Percentiles rank a stretch among this genome's conserved stretches.
Evolutionary conservation across 2,329 filamentous ascomycete species (phyloP).

Genomic region (Keithomyces neogunnii): DNA sequence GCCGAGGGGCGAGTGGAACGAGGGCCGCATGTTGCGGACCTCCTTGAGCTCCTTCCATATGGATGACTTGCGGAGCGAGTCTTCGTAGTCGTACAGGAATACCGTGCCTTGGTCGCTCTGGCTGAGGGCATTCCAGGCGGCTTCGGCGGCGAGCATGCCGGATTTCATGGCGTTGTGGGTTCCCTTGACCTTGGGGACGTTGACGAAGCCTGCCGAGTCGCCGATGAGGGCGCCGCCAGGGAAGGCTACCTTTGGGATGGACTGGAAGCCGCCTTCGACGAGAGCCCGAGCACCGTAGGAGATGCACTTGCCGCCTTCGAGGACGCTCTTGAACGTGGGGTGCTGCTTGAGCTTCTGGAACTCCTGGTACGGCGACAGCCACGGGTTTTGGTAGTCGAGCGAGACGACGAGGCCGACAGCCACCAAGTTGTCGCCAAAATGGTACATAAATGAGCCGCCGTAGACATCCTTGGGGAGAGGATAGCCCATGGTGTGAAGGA

Average conservation of each 20-base stretch:
- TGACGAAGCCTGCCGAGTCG: slow-evolving; percentile 93
- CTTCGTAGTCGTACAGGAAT: slow-evolving; percentile 93
- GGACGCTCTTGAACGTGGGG: slow-evolving; percentile 73
- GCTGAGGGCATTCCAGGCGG: slow-evolving; percentile 68
- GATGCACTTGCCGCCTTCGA: slow-evolving; percentile 97
- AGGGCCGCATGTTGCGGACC: slow-evolving; percentile 95
- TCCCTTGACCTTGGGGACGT: slow-evolving; percentile 97
- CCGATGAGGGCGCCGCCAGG: slow-evolving; percentile 92
- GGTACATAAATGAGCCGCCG: slow-evolving; percentile 98
- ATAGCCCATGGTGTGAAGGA: slow-evolving; percentile 88
- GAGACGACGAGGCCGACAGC: slow-evolving; percentile 86
- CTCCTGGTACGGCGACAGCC: slow-evolving; percentile 89
- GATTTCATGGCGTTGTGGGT: slow-evolving; percentile 97
- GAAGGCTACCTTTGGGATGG: slow-evolving; percentile 93
- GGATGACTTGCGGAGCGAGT: slow-evolving; percentile 70
- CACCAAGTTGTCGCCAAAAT: slow-evolving; percentile 96
- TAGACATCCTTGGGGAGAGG: slow-evolving; percentile 84
- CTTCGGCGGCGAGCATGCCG: slow-evolving; percentile 92
- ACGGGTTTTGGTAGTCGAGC: slow-evolving; percentile 93
- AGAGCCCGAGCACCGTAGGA: slow-evolving; percentile 90
- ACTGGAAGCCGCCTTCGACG: slow-evolving; percentile 93
- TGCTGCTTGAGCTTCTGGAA: slow-evolving; percentile 99
- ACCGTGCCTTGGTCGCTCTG: slow-evolving; percentile 56
- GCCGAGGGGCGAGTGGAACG: slow-evolving; percentile 81
- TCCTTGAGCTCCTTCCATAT: slow-evolving; percentile 94